These are phyloP conservation scores for Neocallimastix lanati DNA, from an alignment of 192 early-diverging fungal species.

Conservation along the genomic window DNA sequence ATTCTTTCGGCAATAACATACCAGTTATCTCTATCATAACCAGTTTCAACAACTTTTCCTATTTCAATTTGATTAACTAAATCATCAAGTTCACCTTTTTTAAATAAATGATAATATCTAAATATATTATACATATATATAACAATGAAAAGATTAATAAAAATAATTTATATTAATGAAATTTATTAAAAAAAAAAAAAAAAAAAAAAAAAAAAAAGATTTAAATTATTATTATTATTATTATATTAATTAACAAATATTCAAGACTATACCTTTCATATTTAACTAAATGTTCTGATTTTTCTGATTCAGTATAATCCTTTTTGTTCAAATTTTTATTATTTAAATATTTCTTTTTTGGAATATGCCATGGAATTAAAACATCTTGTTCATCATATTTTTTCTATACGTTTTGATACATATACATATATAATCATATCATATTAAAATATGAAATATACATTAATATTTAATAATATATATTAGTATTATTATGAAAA, in stretches of 20 bases:
- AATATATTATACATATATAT: conserved; percentile 1
- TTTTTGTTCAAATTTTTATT: conserved; percentile 9
- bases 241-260: too few species aligned
- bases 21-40: conserved; percentile 93
- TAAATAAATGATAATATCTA: conserved; percentile 86
- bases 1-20: conserved; percentile 58
- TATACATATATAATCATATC: too few species aligned
- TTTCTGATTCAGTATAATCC: conserved; percentile 9
- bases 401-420: conserved; percentile 32
- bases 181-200: too few species aligned
- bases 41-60: conserved; percentile 37
- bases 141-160: conserved; percentile 1
- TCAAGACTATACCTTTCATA: background rate
- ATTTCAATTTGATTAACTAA: conserved; percentile 31
- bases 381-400: conserved; percentile 82
- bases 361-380: conserved; percentile 79
- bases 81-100: conserved; percentile 62
- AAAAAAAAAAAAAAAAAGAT: too few species aligned
- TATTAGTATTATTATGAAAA: too few species aligned
- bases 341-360: conserved; percentile 14
- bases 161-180: too few species aligned
- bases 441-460: too few species aligned
- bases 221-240: too few species aligned
- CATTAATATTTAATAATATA: too few species aligned
- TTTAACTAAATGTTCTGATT: background rate